Percentiles rank a stretch among this genome's conserved stretches.
Evolutionary conservation across 2,329 filamentous ascomycete genomes (phyloP).

Genomic region (Pyrenochaeta sp.): DNA sequence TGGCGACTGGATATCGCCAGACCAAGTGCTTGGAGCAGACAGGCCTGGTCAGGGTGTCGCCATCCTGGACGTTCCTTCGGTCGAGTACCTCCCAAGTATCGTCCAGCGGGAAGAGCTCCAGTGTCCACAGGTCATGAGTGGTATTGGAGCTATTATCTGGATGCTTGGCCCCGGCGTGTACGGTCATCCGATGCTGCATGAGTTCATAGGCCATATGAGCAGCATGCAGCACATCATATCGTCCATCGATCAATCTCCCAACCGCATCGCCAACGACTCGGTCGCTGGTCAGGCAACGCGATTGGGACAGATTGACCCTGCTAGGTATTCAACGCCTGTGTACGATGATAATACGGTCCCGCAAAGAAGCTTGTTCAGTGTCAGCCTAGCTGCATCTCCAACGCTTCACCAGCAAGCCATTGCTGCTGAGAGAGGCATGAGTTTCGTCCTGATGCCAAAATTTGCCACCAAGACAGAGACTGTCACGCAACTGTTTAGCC

Average conservation of each 20-base stretch:
- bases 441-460: slow-evolving; percentile 57
- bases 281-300: slow-evolving; percentile 72
- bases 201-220: slow-evolving; percentile 72
- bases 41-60: slow-evolving; percentile 77
- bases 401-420: slow-evolving; percentile 29
- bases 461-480: slow-evolving; percentile 47
- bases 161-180: slow-evolving; percentile 75
- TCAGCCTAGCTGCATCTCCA: slow-evolving; percentile 4
- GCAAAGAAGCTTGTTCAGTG: slow-evolving; percentile 38
- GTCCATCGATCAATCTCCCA: slow-evolving; percentile 75
- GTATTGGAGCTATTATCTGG: slow-evolving; percentile 79
- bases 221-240: slow-evolving; percentile 79
- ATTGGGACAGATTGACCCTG: slow-evolving; percentile 75
- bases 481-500: slow-evolving; percentile 54
- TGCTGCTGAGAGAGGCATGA: slow-evolving; percentile 52
- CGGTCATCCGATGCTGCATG: slow-evolving; percentile 67
- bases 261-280: slow-evolving; percentile 75
- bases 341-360: slow-evolving; percentile 66
- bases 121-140: slow-evolving; percentile 69
- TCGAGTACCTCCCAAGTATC: slow-evolving; percentile 74
- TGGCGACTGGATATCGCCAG: slow-evolving; percentile 77
- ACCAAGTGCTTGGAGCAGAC: slow-evolving; percentile 80
- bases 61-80: slow-evolving; percentile 78
- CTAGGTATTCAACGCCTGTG: slow-evolving; percentile 75
- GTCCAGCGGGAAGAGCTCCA: slow-evolving; percentile 77